Percentiles rank a stretch among this genome's conserved stretches.
These are phyloP conservation scores for Biancaea sappan DNA, from an alignment of 306 rosid genomes.

Conservation along the genomic window DNA sequence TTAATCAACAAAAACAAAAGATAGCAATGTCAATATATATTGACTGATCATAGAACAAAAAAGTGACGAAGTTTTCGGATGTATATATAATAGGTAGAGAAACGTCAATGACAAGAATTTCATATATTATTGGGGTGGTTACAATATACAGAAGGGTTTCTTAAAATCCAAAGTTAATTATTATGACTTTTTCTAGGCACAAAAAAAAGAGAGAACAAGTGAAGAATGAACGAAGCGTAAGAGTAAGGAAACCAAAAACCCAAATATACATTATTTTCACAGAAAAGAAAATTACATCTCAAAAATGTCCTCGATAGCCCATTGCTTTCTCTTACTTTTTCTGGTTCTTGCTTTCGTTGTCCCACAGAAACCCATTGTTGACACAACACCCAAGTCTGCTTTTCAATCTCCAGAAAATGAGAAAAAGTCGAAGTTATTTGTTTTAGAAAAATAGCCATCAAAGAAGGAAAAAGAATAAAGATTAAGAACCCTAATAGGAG, in stretches of 20 bases:
- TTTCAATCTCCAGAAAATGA: slow-evolving; percentile 15
- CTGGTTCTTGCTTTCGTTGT: neutral
- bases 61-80: no score
- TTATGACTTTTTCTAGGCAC: neutral
- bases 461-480: neutral
- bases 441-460: neutral
- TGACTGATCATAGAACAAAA: neutral
- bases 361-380: no score
- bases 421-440: neutral
- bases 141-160: neutral
- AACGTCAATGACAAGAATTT: slow-evolving; percentile 16
- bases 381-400: slow-evolving; percentile 24
- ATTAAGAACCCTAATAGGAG: neutral
- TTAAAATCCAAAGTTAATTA: neutral
- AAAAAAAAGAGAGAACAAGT: neutral
- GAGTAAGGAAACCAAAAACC: slow-evolving; percentile 11
- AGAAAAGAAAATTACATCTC: neutral
- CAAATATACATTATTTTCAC: neutral
- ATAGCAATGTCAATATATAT: neutral
- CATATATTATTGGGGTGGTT: neutral
- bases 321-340: neutral
- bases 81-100: neutral
- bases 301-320: neutral
- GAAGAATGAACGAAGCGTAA: slow-evolving; percentile 1
- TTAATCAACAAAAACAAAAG: no score